Evolutionary conservation across 2,329 filamentous ascomycete genomes (phyloP).

Genomic region (Scopulariopsis brevicaulis): DNA sequence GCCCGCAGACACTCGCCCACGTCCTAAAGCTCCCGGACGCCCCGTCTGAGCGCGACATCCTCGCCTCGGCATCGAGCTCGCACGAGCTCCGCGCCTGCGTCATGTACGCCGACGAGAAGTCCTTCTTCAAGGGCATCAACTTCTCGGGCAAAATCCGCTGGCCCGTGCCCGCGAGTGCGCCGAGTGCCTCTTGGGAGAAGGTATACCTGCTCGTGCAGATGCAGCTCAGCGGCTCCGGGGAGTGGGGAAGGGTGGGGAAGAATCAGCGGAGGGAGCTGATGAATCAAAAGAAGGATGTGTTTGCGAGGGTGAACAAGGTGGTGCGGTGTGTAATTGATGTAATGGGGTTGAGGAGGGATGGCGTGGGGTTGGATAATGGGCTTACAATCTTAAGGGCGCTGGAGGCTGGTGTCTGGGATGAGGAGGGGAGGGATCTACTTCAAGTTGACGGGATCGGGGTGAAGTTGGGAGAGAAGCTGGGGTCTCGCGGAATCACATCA

Average conservation of each 20-base stretch:
- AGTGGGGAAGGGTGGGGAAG: background rate
- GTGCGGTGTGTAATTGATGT: conserved; percentile 26
- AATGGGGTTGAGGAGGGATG: conserved; percentile 38
- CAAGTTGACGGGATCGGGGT: conserved; percentile 73
- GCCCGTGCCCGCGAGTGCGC: conserved; percentile 12
- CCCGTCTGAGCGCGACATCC: conserved; percentile 14
- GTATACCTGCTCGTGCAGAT: conserved; percentile 62
- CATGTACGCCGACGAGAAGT: conserved; percentile 20
- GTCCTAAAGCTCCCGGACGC: conserved; percentile 6
- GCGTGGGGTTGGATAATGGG: conserved; percentile 53
- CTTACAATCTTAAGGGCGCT: conserved; percentile 72
- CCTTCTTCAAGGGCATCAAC: conserved; percentile 25
- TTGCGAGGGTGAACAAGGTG: conserved; percentile 18
- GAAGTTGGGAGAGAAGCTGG: conserved; percentile 64
- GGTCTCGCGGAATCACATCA: conserved; percentile 55
- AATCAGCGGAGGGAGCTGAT: conserved; percentile 17
- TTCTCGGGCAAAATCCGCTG: conserved; percentile 25
- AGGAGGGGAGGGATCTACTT: conserved; percentile 66
- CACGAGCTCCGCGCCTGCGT: conserved; percentile 24
- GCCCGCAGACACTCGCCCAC: background rate
- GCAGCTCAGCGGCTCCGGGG: background rate
- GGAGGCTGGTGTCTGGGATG: conserved; percentile 69
- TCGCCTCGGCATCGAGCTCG: conserved; percentile 24
- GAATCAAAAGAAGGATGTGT: conserved; percentile 18
- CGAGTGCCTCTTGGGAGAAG: conserved; percentile 47